Evolutionary conservation across 148 eudicot species (phyloP).

Genomic region (Pharnaceum exiguum): DNA sequence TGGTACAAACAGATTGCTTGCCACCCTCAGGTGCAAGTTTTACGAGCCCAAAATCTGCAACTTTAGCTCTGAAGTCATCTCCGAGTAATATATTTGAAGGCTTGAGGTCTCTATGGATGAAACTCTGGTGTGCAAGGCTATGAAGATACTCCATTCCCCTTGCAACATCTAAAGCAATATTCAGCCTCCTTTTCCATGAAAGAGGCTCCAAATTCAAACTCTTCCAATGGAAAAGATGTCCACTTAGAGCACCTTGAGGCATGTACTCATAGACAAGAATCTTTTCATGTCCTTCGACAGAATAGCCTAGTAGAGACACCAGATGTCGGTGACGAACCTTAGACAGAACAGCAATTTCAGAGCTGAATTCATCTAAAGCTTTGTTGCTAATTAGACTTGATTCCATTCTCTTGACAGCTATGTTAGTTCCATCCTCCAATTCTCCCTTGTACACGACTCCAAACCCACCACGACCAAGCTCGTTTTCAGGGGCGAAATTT

Average conservation of each 20-base stretch:
- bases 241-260: conserved; percentile 97
- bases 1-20: conserved; percentile 74
- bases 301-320: conserved; percentile 89
- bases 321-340: conserved; percentile 93
- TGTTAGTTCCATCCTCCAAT: conserved; percentile 85
- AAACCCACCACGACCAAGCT: conserved; percentile 96
- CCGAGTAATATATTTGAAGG: conserved; percentile 90
- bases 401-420: conserved; percentile 98
- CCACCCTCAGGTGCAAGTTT: conserved; percentile 95
- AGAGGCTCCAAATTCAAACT: conserved; percentile 68
- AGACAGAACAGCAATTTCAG: conserved; percentile 91
- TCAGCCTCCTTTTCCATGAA: conserved; percentile 89
- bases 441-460: conserved; percentile 98
- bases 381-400: conserved; percentile 70
- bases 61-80: conserved; percentile 90
- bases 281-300: conserved; percentile 66
- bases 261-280: conserved; percentile 90
- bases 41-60: conserved; percentile 93
- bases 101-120: conserved; percentile 93
- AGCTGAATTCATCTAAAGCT: conserved; percentile 74
- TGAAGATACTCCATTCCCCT: conserved; percentile 97
- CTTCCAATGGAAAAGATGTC: conserved; percentile 94
- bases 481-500: conserved; percentile 78
- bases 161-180: conserved; percentile 97
- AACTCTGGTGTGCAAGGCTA: conserved; percentile 81